Evolutionary conservation across 2,329 filamentous ascomycete species (phyloP).

Genomic region (Curvularia spicifera): DNA sequence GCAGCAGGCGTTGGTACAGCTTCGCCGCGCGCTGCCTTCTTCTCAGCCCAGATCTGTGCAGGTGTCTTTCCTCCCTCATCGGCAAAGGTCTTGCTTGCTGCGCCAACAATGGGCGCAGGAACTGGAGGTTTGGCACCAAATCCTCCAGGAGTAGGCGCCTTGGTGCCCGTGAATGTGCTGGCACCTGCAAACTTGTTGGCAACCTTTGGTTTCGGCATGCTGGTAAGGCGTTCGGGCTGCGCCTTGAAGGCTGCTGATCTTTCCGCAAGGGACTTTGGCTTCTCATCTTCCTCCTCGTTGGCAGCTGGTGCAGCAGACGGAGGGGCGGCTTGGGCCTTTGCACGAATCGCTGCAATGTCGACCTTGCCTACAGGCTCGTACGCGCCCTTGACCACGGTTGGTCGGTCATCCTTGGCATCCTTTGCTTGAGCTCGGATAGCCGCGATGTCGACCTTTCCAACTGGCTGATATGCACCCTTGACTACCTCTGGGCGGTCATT

Average conservation of each 20-base stretch:
- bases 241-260: slow-evolving; percentile 73
- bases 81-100: slow-evolving; percentile 90
- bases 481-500: slow-evolving; percentile 68
- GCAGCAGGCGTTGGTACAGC: slow-evolving; percentile 53
- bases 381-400: slow-evolving; percentile 84
- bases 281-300: slow-evolving; percentile 54
- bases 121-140: slow-evolving; percentile 68
- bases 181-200: slow-evolving; percentile 82
- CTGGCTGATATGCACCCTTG: slow-evolving; percentile 85
- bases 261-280: slow-evolving; percentile 72
- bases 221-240: slow-evolving; percentile 79
- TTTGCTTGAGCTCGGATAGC: slow-evolving; percentile 79
- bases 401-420: slow-evolving; percentile 74
- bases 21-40: slow-evolving; percentile 81
- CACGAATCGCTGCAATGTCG: slow-evolving; percentile 91
- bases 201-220: slow-evolving; percentile 92
- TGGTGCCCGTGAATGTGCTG: slow-evolving; percentile 81
- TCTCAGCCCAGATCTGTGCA: slow-evolving; percentile 96
- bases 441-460: slow-evolving; percentile 97
- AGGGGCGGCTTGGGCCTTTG: slow-evolving; percentile 69
- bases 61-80: slow-evolving; percentile 95
- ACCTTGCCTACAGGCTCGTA: slow-evolving; percentile 97
- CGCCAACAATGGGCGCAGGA: slow-evolving; percentile 70
- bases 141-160: slow-evolving; percentile 78
- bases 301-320: slow-evolving; percentile 48